Percentiles rank a stretch among this genome's conserved stretches.
These are phyloP conservation scores for Apiospora aurea DNA, from an alignment of 2,329 filamentous ascomycete genomes.

Conservation along the genomic window DNA sequence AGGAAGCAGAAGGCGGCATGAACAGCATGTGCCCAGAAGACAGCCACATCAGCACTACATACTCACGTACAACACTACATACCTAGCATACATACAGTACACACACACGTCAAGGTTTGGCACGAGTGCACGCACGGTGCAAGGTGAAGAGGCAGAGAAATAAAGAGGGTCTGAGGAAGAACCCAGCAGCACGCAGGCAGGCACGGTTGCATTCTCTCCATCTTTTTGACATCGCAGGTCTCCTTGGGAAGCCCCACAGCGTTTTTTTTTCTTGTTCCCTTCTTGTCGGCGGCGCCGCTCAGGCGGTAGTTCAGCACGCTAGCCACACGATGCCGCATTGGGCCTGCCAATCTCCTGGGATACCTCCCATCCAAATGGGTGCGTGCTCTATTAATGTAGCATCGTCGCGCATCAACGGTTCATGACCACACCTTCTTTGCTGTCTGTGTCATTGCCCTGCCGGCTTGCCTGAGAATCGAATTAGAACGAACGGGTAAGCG, in stretches of 20 bases:
- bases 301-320: conserved; percentile 21
- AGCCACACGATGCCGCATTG: conserved; percentile 24
- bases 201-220: conserved; percentile 16
- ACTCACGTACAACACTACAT: too few species aligned
- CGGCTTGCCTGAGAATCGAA: background rate
- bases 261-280: conserved; percentile 18
- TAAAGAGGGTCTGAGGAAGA: background rate
- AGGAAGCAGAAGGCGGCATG: background rate
- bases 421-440: background rate
- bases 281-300: conserved; percentile 24
- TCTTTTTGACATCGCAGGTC: conserved; percentile 10
- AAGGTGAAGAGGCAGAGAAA: background rate
- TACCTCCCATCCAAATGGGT: background rate
- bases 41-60: background rate
- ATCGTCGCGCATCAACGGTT: conserved; percentile 21
- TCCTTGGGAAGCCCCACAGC: conserved; percentile 6
- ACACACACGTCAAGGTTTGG: too few species aligned
- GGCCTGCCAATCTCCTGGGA: conserved; percentile 22
- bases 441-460: conserved; percentile 16
- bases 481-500: background rate
- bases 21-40: background rate
- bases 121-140: background rate
- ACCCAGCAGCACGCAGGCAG: background rate
- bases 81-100: too few species aligned
- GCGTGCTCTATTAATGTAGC: conserved; percentile 20